A percentile compares a stretch with the other conserved stretches of the same genome.
Evolutionary conservation across 1,284 basidiomycete genomes (phyloP).

Genomic region (Ganoderma leucocontextum): DNA sequence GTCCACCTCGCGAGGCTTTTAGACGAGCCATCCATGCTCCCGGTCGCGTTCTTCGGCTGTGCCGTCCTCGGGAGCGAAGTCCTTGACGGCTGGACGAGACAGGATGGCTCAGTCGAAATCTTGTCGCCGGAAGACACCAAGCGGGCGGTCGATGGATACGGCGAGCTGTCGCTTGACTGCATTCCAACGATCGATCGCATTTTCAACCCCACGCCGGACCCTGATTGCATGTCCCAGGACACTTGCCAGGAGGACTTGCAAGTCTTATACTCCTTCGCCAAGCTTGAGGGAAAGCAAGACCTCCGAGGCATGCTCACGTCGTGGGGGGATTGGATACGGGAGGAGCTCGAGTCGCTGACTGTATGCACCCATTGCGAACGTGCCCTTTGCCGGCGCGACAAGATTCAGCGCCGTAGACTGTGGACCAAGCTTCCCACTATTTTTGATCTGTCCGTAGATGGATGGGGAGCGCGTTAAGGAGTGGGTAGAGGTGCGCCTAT

Average conservation of each 20-base stretch:
- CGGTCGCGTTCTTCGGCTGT: slow-evolving; percentile 13
- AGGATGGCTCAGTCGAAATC: slow-evolving; percentile 13
- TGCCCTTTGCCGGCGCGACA: background rate
- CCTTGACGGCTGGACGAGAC: slow-evolving; percentile 2
- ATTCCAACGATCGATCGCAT: background rate
- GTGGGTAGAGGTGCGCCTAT: background rate
- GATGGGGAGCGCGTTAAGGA: background rate
- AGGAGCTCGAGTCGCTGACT: background rate
- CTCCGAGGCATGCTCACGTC: background rate
- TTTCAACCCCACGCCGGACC: background rate
- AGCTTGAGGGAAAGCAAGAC: background rate
- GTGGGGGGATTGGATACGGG: background rate
- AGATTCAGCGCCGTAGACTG: background rate
- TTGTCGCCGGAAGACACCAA: slow-evolving; percentile 14
- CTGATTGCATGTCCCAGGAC: background rate
- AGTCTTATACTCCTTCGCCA: no score
- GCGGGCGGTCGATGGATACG: slow-evolving; percentile 7
- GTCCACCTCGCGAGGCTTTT: slow-evolving; percentile 22
- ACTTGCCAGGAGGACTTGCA: background rate
- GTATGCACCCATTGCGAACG: background rate
- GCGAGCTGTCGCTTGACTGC: background rate
- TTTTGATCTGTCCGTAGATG: background rate
- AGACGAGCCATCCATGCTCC: slow-evolving; percentile 14
- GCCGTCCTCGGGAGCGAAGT: background rate
- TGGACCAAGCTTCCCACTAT: background rate